phyloP scores from a whole-genome alignment of 306 rosid species.

The Prunus armeniaca region DNA sequence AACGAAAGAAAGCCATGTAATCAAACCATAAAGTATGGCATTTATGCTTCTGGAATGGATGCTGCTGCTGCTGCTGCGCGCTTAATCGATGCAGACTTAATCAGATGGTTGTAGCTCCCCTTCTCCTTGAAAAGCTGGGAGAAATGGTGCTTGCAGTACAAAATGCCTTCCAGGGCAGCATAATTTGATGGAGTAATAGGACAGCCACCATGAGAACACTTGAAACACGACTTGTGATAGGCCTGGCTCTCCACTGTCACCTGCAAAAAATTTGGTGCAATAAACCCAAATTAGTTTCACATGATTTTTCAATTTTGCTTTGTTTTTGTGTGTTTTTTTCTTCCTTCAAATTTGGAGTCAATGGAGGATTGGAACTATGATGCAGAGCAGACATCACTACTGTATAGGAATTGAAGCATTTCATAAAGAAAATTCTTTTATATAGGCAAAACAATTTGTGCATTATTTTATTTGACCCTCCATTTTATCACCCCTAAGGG shows the following conservation, averaged over 20 bases:
- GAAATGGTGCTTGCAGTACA: conserved; percentile 98
- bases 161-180: conserved; percentile 89
- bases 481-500: too few relatives aligned
- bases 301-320: background rate
- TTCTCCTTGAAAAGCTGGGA: conserved; percentile 96
- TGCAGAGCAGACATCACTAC: background rate
- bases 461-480: too few relatives aligned
- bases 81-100: conserved; percentile 72
- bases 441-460: too few relatives aligned
- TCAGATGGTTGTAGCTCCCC: conserved; percentile 68
- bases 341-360: background rate
- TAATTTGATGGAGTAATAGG: conserved; percentile 83
- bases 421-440: too few relatives aligned
- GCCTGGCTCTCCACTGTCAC: conserved; percentile 92
- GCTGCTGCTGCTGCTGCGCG: conserved; percentile 43
- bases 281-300: background rate
- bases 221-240: conserved; percentile 88
- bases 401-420: background rate
- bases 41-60: conserved; percentile 62
- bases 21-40: conserved; percentile 6
- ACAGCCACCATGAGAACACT: conserved; percentile 96
- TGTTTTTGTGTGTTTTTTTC: background rate
- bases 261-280: conserved; percentile 32
- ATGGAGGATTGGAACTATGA: background rate
- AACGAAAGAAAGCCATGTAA: conserved; percentile 17